Base-by-base conservation (phyloP, 163 green algal species). In the Volvox carteri region DNA sequence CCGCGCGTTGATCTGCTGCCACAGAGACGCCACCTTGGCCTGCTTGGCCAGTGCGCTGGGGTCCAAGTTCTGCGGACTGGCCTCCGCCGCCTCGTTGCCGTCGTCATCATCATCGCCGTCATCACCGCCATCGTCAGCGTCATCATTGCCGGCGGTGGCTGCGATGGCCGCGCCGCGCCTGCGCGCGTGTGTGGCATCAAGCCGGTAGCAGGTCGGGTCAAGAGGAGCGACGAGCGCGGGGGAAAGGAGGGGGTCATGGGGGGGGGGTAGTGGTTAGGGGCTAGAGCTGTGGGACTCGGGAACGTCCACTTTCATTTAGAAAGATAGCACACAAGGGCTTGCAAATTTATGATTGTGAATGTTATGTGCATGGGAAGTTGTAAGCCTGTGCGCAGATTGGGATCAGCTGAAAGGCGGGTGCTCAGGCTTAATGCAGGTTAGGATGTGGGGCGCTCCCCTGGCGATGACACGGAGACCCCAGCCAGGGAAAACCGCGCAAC, bases 21-120 rank as follows among this genome's bases (percentile, higher is more conserved):
- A 96, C 65, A 96, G 62, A 21, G 89, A 86, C 4, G 92, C 91
- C 14, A 93, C 86, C n/a, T 93, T 94, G 8, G 90, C 94, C 14
- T 92, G 92, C 72, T 94, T 95, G 23, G 92, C 91, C n/a, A 80
- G 48, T 1, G 65, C 42, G 5, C 77, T 46, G 42, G 86, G 81
- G 39, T 93, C 85, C 5, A 25, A n/a, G n/a, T 86, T 76, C 25
- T 50, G 50, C 21, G n/a, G 60, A 16, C 91, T 68, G 21, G 84
- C 84, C 12, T 81, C 90, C 25, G 62, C 90, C 28, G 75, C 89
- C 2, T 88, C 89, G n/a, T 65, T 78, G 37, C 78, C 81, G 1
- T 73, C 48, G 0, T 68, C 62, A 18, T 80, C 50, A 30, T 39
- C 68, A 35, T 54, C 41, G n/a, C 46, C 79, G 62, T 54, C 74